A percentile compares a stretch with the other conserved stretches of the same genome.
These are phyloP conservation scores for Russula vinacea DNA, from an alignment of 768 basidiomycete species.

Conservation along the genomic window DNA sequence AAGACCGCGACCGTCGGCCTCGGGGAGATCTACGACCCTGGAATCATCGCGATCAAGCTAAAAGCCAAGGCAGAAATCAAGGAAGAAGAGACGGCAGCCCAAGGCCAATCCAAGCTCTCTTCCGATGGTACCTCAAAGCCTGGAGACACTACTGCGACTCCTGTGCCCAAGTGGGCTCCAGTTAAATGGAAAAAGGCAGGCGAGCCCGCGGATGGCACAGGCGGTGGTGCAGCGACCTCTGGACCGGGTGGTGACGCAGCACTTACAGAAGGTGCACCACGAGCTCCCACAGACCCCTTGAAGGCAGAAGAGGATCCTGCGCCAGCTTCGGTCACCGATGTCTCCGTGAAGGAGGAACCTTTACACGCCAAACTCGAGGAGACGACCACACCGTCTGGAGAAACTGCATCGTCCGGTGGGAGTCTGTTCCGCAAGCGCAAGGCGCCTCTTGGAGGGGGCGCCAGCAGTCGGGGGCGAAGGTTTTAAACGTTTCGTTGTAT, in stretches of 20 bases:
- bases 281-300: background rate
- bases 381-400: background rate
- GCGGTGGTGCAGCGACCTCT: background rate
- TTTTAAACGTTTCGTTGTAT: conserved; percentile 1
- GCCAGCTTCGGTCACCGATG: background rate
- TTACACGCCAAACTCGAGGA: conserved; percentile 21
- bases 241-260: background rate
- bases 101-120: too few species aligned
- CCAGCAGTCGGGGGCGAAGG: conserved; percentile 24
- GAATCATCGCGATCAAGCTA: conserved; percentile 59
- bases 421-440: conserved; percentile 30
- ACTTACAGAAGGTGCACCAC: background rate
- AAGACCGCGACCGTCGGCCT: conserved; percentile 57
- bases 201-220: background rate
- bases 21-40: conserved; percentile 82
- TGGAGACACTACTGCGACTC: conserved; percentile 10
- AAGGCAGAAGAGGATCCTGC: background rate
- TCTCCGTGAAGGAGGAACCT: conserved; percentile 15
- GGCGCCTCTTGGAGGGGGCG: conserved; percentile 20
- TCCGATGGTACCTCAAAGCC: background rate
- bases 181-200: conserved; percentile 29
- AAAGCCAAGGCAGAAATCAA: conserved; percentile 52
- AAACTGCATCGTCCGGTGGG: conserved; percentile 2
- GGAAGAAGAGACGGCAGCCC: conserved; percentile 9
- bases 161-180: conserved; percentile 27